Evolutionary conservation across 2,329 filamentous ascomycete species (phyloP).

Genomic region (Colletotrichum viniferum): DNA sequence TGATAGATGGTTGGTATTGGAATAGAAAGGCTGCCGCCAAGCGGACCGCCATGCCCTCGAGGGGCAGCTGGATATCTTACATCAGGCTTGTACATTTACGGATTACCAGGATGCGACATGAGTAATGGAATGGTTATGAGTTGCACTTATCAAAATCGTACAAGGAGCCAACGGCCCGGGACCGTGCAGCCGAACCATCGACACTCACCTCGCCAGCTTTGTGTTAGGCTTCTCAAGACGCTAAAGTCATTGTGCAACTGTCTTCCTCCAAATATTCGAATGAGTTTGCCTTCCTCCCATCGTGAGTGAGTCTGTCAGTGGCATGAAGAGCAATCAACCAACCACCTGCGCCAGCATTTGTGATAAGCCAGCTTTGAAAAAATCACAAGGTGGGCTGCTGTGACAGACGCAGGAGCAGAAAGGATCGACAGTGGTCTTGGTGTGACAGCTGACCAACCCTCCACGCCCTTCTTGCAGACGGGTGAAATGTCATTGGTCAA

Average conservation of each 20-base stretch:
- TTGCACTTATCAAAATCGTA: neutral
- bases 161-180: neutral
- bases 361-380: neutral
- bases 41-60: neutral
- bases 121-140: conserved; percentile 21
- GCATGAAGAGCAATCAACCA: neutral
- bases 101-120: conserved; percentile 15
- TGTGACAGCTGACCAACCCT: neutral
- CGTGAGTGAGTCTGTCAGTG: neutral
- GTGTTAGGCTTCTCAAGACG: neutral
- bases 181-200: neutral
- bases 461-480: neutral
- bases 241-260: neutral
- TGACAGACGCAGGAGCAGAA: neutral
- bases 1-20: conserved; percentile 1
- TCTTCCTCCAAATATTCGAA: neutral
- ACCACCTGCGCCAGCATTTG: neutral
- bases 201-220: neutral
- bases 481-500: neutral
- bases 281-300: neutral
- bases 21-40: neutral
- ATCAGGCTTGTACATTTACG: conserved; percentile 12
- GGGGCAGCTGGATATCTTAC: conserved; percentile 5
- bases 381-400: neutral
- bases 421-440: neutral